Percentiles rank a stretch among this genome's conserved stretches.
These are phyloP conservation scores for Leptographium procerum DNA, from an alignment of 2,329 filamentous ascomycete genomes.

Conservation along the genomic window DNA sequence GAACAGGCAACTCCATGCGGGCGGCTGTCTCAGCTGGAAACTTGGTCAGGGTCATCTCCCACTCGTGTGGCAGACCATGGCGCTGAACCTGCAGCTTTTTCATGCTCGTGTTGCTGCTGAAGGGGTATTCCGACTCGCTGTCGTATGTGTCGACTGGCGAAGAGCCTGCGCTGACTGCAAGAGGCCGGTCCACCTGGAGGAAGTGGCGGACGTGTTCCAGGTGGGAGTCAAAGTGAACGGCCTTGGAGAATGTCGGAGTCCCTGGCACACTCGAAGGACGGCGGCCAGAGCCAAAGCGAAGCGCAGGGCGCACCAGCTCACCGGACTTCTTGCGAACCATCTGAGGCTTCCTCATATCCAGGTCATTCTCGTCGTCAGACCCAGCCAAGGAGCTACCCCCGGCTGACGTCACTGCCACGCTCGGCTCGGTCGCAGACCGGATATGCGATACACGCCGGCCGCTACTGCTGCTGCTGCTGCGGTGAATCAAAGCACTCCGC, in stretches of 20 bases:
- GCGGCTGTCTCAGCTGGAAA: conserved; percentile 60
- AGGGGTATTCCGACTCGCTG: conserved; percentile 82
- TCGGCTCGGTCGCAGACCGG: conserved; percentile 45
- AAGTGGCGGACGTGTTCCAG: conserved; percentile 96
- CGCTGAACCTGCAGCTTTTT: conserved; percentile 10
- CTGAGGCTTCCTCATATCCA: conserved; percentile 68
- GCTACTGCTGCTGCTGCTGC: conserved; percentile 35
- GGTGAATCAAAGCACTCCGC: conserved; percentile 22
- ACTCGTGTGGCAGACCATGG: conserved; percentile 55
- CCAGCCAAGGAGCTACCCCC: conserved; percentile 36
- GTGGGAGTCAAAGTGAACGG: conserved; percentile 96
- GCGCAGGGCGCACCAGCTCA: conserved; percentile 84
- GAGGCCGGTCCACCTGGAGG: conserved; percentile 80
- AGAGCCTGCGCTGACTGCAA: conserved; percentile 90
- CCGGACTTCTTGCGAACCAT: conserved; percentile 98
- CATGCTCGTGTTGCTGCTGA: conserved; percentile 41
- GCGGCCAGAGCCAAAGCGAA: conserved; percentile 66
- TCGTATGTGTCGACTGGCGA: conserved; percentile 85
- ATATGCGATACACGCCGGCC: conserved; percentile 34
- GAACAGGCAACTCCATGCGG: conserved; percentile 56
- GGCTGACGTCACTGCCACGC: conserved; percentile 33
- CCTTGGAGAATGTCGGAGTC: conserved; percentile 89
- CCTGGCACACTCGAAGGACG: conserved; percentile 95
- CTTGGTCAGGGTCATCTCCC: conserved; percentile 78
- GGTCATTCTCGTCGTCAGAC: conserved; percentile 54